These are phyloP conservation scores for Glaciozyma antarctica DNA, from an alignment of 768 basidiomycete genomes.

Conservation along the genomic window DNA sequence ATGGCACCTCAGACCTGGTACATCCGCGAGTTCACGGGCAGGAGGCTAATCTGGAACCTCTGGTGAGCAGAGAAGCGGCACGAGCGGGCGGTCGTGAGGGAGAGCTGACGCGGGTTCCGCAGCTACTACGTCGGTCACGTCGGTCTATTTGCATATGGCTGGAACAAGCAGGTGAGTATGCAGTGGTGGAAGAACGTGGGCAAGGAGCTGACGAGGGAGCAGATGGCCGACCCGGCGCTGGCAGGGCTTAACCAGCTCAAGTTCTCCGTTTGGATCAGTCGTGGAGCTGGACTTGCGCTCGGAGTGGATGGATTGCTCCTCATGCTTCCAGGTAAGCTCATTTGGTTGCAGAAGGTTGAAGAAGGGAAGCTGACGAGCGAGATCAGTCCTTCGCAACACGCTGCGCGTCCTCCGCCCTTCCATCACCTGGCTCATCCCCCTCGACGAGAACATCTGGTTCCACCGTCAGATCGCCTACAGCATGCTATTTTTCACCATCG, in stretches of 20 bases:
- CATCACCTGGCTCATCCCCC: slow-evolving; percentile 72
- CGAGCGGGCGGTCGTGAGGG: not conserved
- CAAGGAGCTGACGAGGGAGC: not conserved
- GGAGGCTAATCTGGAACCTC: slow-evolving; percentile 36
- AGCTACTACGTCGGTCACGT: slow-evolving; percentile 69
- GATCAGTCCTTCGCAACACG: slow-evolving; percentile 67
- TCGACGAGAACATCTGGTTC: slow-evolving; percentile 92
- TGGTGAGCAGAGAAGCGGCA: slow-evolving; percentile 15
- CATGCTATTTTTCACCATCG: slow-evolving; percentile 84
- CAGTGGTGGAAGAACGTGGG: not conserved
- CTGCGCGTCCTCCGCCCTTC: slow-evolving; percentile 73
- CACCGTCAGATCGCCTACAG: slow-evolving; percentile 63
- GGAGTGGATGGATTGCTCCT: slow-evolving; percentile 80
- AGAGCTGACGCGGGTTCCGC: not conserved
- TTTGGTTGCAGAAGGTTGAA: too few species aligned
- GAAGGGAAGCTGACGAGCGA: not conserved
- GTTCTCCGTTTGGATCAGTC: slow-evolving; percentile 81
- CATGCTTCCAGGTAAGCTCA: slow-evolving; percentile 54
- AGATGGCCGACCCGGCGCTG: slow-evolving; percentile 57
- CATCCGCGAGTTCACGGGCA: slow-evolving; percentile 30
- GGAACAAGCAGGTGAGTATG: slow-evolving; percentile 38
- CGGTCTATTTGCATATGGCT: slow-evolving; percentile 71
- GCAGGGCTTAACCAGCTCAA: slow-evolving; percentile 66
- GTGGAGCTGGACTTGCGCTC: slow-evolving; percentile 82
- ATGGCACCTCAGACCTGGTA: not conserved